Evolutionary conservation across 805 yeast species (phyloP).

Genomic region (Cyberlindnera maritima): DNA sequence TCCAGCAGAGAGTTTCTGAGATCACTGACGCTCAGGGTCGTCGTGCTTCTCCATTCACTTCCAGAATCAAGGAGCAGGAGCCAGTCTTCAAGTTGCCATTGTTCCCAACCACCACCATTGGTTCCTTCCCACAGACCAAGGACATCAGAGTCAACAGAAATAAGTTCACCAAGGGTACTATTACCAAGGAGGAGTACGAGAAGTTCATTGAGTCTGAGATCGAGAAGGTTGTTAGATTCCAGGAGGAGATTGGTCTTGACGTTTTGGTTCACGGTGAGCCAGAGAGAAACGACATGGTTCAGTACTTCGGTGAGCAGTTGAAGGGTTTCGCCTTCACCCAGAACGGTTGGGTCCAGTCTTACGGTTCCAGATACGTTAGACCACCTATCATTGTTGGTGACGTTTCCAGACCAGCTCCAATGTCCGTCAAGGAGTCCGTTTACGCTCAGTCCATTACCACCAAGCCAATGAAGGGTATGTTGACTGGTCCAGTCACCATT

Average conservation of each 20-base stretch:
- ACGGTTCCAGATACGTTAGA: constrained; percentile 99
- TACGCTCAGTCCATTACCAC: constrained; percentile 96
- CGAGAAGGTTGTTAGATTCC: constrained; percentile 94
- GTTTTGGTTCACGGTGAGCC: constrained; percentile 99
- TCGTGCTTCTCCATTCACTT: constrained; percentile 84
- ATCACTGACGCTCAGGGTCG: constrained; percentile 73
- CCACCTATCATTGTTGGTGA: constrained; percentile 99
- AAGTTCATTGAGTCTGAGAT: constrained; percentile 96
- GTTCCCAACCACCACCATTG: constrained; percentile 99
- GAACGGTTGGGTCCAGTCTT: constrained; percentile 99
- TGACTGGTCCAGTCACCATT: constrained; percentile 99
- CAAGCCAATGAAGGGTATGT: constrained; percentile 99
- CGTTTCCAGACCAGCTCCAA: constrained; percentile 95
- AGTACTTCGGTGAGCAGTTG: constrained; percentile 98
- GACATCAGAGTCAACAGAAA: constrained; percentile 98
- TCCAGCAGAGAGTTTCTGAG: constrained; percentile 79
- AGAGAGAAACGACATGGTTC: constrained; percentile 99
- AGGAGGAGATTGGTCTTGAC: constrained; percentile 97
- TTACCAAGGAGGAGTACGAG: constrained; percentile 93
- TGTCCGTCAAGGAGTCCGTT: constrained; percentile 99
- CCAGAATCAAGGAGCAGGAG: constrained; percentile 86
- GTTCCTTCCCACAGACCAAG: constrained; percentile 99
- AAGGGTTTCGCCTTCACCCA: constrained; percentile 98
- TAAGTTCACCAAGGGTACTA: constrained; percentile 96
- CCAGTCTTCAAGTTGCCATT: constrained; percentile 86